A percentile compares a stretch with the other conserved stretches of the same genome.
Evolutionary conservation across 192 early-diverging fungal genomes (phyloP).

Genomic region (Pilaira anomala): DNA sequence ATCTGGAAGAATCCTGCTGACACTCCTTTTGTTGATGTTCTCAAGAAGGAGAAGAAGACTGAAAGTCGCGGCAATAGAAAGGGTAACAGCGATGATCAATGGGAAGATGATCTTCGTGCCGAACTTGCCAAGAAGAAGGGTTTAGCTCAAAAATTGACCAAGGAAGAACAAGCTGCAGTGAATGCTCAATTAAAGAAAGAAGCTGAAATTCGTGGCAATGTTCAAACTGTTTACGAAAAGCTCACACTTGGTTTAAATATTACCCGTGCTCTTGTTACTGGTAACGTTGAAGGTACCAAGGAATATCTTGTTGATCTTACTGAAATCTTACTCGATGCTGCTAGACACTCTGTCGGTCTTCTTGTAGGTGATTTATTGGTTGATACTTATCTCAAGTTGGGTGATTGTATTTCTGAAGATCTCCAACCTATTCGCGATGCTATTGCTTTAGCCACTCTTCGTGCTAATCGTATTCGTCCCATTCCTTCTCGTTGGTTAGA

Average conservation of each 20-base stretch:
- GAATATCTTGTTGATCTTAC: constrained; percentile 57
- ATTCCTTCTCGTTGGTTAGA: constrained; percentile 48
- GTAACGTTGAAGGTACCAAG: constrained; percentile 52
- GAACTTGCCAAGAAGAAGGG: constrained; percentile 70
- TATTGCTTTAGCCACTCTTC: constrained; percentile 50
- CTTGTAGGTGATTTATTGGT: constrained; percentile 57
- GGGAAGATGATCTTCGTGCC: constrained; percentile 74
- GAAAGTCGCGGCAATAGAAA: constrained; percentile 42
- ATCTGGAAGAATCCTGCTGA: constrained; percentile 74
- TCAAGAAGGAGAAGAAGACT: constrained; percentile 57
- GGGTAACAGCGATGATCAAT: constrained; percentile 67
- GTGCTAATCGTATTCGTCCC: constrained; percentile 40
- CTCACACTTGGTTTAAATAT: constrained; percentile 64
- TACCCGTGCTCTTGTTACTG: constrained; percentile 59
- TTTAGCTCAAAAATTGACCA: constrained; percentile 54
- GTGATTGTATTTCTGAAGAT: constrained; percentile 39
- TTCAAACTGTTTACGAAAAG: constrained; percentile 47
- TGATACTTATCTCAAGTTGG: constrained; percentile 54
- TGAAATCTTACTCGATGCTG: constrained; percentile 50
- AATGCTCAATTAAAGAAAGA: constrained; percentile 74
- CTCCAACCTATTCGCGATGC: constrained; percentile 41
- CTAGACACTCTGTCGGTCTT: constrained; percentile 46
- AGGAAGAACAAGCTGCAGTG: constrained; percentile 73
- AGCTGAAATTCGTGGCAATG: constrained; percentile 60
- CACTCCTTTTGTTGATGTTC: constrained; percentile 62